Conservation (phyloP, 331 rosid genomes). For the Dryas integrifolia region DNA sequence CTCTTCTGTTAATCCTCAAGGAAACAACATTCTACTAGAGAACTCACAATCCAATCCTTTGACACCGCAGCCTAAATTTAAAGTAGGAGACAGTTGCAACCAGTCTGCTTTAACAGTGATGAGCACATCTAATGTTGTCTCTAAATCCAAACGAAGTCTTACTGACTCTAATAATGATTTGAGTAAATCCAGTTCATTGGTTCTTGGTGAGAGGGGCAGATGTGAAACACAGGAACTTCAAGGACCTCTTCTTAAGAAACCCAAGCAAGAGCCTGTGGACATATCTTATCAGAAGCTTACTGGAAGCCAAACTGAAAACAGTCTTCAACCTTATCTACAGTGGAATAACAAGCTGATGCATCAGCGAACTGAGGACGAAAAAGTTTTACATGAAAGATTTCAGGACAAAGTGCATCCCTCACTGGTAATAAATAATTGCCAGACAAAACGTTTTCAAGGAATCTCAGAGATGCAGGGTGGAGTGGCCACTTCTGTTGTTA, state of each 20-base stretch:
- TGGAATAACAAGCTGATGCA: slow-evolving; percentile 7
- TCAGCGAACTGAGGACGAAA: slow-evolving; percentile 21
- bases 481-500: slow-evolving; percentile 21
- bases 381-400: slow-evolving; percentile 13
- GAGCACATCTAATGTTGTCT: neutral
- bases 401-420: slow-evolving; percentile 18
- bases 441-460: slow-evolving; percentile 4
- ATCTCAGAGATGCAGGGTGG: slow-evolving; percentile 16
- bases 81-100: slow-evolving; percentile 2
- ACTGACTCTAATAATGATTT: neutral
- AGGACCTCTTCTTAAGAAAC: slow-evolving; percentile 26
- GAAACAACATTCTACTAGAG: neutral
- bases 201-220: slow-evolving; percentile 5
- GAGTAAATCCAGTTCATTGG: neutral
- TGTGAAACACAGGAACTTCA: slow-evolving; percentile 11
- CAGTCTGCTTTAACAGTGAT: slow-evolving; percentile 6
- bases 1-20: slow-evolving; percentile 6
- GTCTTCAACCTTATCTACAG: slow-evolving; percentile 20
- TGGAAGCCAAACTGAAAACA: slow-evolving; percentile 19
- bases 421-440: slow-evolving; percentile 7
- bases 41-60: slow-evolving; percentile 9
- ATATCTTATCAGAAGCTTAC: slow-evolving; percentile 23
- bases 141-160: slow-evolving; percentile 5
- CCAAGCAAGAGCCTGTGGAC: slow-evolving; percentile 30
- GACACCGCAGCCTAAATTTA: neutral